Conservation (phyloP, 192 early-diverging fungal genomes). For the Cetraspora pellucida region DNA sequence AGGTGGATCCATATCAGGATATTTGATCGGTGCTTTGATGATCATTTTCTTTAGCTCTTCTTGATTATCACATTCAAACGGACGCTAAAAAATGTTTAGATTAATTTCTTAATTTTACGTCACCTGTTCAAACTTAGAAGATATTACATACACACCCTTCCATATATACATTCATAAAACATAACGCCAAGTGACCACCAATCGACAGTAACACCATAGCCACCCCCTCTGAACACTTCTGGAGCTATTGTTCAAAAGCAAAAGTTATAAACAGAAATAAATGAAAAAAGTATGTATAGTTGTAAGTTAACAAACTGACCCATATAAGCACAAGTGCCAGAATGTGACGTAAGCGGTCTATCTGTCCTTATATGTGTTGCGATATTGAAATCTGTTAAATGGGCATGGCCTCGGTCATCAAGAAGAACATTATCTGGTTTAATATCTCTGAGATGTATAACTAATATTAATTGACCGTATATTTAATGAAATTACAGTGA, state of each 20-base stretch:
- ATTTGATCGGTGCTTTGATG: conserved; percentile 65
- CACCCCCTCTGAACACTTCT: conserved; percentile 64
- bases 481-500: not conserved
- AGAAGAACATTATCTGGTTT: conserved; percentile 92
- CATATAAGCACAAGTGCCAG: conserved; percentile 94
- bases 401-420: conserved; percentile 80
- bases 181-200: conserved; percentile 96
- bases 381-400: conserved; percentile 96
- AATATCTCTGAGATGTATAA: conserved; percentile 61
- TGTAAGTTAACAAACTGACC: conserved; percentile 38
- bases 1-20: conserved; percentile 52
- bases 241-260: conserved; percentile 53
- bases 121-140: too few species aligned
- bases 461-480: not conserved
- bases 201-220: conserved; percentile 84
- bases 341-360: conserved; percentile 75
- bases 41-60: conserved; percentile 67
- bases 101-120: not conserved
- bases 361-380: conserved; percentile 69
- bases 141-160: conserved; percentile 47
- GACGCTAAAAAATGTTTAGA: conserved; percentile 48
- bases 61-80: conserved; percentile 67
- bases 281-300: not conserved
- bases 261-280: not conserved
- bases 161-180: conserved; percentile 87